A percentile compares a stretch with the other conserved stretches of the same genome.
These are phyloP conservation scores for Rutstroemia sydowiana DNA, from an alignment of 2,329 filamentous ascomycete genomes.

Conservation along the genomic window DNA sequence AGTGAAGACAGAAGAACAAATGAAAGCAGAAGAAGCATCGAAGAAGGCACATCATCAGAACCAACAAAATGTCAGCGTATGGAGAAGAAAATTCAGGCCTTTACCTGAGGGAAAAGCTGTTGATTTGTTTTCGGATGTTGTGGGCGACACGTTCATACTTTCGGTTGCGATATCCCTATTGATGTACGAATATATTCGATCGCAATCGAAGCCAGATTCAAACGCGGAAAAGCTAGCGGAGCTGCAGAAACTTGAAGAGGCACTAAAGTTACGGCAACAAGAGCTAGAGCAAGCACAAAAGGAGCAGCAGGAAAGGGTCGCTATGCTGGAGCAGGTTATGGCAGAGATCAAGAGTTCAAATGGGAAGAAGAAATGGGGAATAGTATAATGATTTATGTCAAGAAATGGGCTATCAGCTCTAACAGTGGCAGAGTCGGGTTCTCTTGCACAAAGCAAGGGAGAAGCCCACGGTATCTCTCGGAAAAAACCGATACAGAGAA, in stretches of 20 bases:
- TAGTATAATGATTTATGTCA: constrained; percentile 11
- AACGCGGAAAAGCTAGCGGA: constrained; percentile 47
- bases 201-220: constrained; percentile 52
- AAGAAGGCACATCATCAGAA: constrained; percentile 29
- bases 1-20: constrained; percentile 55
- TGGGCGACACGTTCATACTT: constrained; percentile 57
- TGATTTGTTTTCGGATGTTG: constrained; percentile 58
- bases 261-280: constrained; percentile 41
- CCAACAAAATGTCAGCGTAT: constrained; percentile 42
- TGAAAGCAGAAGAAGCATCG: constrained; percentile 44
- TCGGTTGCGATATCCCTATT: constrained; percentile 49
- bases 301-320: constrained; percentile 28
- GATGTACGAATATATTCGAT: constrained; percentile 54
- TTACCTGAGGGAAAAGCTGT: constrained; percentile 60
- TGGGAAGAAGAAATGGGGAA: constrained; percentile 21
- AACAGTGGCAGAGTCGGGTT: too few relatives aligned
- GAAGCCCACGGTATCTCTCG: too few relatives aligned
- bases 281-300: constrained; percentile 44
- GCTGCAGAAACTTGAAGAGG: constrained; percentile 47
- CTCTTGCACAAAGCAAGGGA: background rate
- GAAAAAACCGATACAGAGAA: too few relatives aligned
- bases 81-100: constrained; percentile 54
- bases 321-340: constrained; percentile 28
- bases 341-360: constrained; percentile 25
- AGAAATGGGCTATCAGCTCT: too few relatives aligned